Base-by-base conservation (phyloP, 1,284 basidiomycete genomes). In the Stygiomarasmius scandens region DNA sequence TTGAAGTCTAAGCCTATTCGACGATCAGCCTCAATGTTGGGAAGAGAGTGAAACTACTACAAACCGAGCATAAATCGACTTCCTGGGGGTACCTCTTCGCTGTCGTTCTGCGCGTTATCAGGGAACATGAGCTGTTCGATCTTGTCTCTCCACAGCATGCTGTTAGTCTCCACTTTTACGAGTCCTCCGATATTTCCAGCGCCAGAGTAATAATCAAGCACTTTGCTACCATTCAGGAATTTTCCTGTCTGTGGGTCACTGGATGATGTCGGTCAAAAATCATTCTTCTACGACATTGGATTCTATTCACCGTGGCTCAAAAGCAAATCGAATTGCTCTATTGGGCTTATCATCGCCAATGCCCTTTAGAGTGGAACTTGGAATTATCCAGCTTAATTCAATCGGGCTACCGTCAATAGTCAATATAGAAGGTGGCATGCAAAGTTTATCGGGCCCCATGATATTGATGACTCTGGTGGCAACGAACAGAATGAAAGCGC, bases 371-470 rank as follows among this genome's bases (percentile, higher is more conserved):
- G 24, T 52, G 20, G 16, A 27, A 29, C 59, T 64, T 20, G 70
- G 70, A 47, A 70, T 63, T 1, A 70, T 64, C 70, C 70, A 71
- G 51, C 70, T 71, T 22, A 69, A 50, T 57, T 70, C 70, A 12
- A 67, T 65, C 3, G 70, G 70, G 57, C 69, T 67, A n/a, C 69
- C 69, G 44, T 71, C 70, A 49, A 64, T 63, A 44, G 70, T 71
- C 68, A 71, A 68, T 50, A 68, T 54, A 6, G 67, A 66, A 9
- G 60, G 63, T 34, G 63, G 52, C 32, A 63, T 62, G 9, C 51
- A 23, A 14, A 47, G 48, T 22, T 66, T 63, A 11, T 59, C 51
- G 2, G 70, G 67, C 16, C 69, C 68, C 68, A 71, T 68, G 59
- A 71, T 63, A 23, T 63, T 64, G 20, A 70, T 51, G 11, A 71